Base-by-base conservation (phyloP, 2,329 filamentous ascomycete genomes). In the Tolypocladium tropicale region DNA sequence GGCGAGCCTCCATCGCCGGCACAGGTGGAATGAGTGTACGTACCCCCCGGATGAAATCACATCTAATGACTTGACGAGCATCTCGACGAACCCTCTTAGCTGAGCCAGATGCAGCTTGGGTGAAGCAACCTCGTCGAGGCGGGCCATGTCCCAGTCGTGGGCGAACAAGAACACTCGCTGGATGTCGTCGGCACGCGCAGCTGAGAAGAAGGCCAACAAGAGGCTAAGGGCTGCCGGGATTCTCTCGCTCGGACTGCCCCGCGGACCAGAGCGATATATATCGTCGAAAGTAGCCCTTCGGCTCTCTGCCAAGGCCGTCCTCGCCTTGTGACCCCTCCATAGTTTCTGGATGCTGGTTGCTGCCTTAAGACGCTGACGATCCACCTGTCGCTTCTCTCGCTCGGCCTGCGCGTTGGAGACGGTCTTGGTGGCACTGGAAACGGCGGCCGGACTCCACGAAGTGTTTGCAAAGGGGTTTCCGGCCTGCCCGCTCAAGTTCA, bases 401-500 rank as follows among this genome's bases (percentile, higher is more conserved):
- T 96, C 91, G 63, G 91, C 89, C 67, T 96, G 90, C 32, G 93
- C 93, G 64, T 90, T 85, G 49, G 87, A 88, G 32, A 97, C 81
- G 1, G 92, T 87, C 65, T 87, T 86, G 64, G 90, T 89, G 6
- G 88, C 79, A 21, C 84, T 86, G 1, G 83, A 78, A 18, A 79
- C 79, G 9, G 77, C 77, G 14, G 78, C 74, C 5, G 81, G 76
- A 18, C 75, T 74, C 78, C 84, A 83, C 46, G 78, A 76, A 34
- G 79, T 78, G 62, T 82, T 82, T 58, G 81, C 85, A 70, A 94
- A 95, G 4, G 91, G 90, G 66, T 96, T 95, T 53, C 78, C 77
- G 61, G 83, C 83, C 63, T 92, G 87, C 60, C 91, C 94, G 62
- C 90, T 94, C 59, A 99, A 85, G 73, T 97, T 96, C 68, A 97